These are phyloP conservation scores for Fusarium multiceps DNA, from an alignment of 2,329 filamentous ascomycete species.

Conservation along the genomic window DNA sequence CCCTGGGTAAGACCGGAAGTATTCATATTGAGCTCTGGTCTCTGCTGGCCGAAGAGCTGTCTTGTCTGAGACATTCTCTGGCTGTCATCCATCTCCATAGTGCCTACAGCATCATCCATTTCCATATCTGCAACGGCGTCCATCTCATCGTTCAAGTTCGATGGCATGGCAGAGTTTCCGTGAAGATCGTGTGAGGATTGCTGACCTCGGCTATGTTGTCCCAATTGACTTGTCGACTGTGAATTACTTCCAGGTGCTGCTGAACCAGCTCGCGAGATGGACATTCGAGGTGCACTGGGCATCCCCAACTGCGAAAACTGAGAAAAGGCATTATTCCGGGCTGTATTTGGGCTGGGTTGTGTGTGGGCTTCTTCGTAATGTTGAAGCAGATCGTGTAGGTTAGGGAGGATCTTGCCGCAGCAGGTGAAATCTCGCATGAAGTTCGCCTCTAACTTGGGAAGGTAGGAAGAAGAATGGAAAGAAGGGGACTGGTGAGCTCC, in stretches of 20 bases:
- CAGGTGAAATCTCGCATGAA: conserved; percentile 98
- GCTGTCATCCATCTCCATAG: conserved; percentile 71
- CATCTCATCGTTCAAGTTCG: conserved; percentile 69
- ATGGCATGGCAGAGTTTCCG: conserved; percentile 57
- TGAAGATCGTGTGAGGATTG: conserved; percentile 49
- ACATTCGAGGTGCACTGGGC: conserved; percentile 49
- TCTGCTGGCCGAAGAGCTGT: conserved; percentile 73
- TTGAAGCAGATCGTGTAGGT: conserved; percentile 92
- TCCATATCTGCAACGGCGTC: conserved; percentile 96
- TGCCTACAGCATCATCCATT: conserved; percentile 84
- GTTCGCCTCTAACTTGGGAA: conserved; percentile 94
- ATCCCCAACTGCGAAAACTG: conserved; percentile 54
- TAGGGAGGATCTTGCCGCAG: conserved; percentile 89
- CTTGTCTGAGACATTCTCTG: conserved; percentile 76
- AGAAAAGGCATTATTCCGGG: conserved; percentile 55
- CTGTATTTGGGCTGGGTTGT: conserved; percentile 64
- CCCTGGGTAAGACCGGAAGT: conserved; percentile 81
- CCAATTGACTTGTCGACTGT: conserved; percentile 48
- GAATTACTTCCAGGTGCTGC: conserved; percentile 47
- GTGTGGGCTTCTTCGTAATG: conserved; percentile 98
- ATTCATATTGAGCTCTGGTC: conserved; percentile 82
- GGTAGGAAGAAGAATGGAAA: conserved; percentile 94
- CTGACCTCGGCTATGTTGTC: conserved; percentile 51
- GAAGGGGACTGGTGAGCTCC: conserved; percentile 86
- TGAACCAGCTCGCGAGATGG: conserved; percentile 49